phyloP scores from a whole-genome alignment of 2,329 filamentous ascomycete genomes.

The Claviceps monticola region DNA sequence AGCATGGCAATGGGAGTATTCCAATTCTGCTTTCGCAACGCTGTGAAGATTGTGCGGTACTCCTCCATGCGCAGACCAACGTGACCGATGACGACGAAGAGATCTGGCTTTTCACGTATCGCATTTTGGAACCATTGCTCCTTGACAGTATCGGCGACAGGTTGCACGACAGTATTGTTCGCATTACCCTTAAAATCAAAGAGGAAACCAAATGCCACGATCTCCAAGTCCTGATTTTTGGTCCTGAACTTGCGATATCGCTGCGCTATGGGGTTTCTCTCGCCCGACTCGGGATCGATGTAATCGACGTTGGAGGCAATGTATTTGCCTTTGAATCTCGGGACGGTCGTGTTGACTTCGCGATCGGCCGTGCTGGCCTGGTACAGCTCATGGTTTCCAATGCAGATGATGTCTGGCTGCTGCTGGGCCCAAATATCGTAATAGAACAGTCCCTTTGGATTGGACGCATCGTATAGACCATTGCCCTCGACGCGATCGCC shows the following conservation, averaged over 20 bases:
- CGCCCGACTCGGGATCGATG: constrained; percentile 54
- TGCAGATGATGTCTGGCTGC: constrained; percentile 68
- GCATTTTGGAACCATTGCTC: constrained; percentile 82
- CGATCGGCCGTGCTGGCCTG: constrained; percentile 60
- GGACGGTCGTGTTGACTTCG: constrained; percentile 69
- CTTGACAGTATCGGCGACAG: constrained; percentile 65
- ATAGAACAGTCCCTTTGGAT: constrained; percentile 76
- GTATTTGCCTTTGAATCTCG: constrained; percentile 68
- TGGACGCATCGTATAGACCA: constrained; percentile 81
- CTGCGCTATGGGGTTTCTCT: constrained; percentile 61
- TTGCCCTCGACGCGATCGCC: constrained; percentile 91
- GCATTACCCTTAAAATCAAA: constrained; percentile 87
- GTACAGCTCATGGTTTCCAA: constrained; percentile 94
- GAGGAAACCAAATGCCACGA: constrained; percentile 85
- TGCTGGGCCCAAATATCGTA: constrained; percentile 80
- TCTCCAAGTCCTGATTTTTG: constrained; percentile 69
- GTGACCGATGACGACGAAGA: constrained; percentile 80
- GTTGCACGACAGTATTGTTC: constrained; percentile 77
- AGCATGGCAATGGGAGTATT: constrained; percentile 83
- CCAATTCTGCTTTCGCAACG: constrained; percentile 63
- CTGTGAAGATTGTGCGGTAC: constrained; percentile 62
- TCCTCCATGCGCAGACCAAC: constrained; percentile 71
- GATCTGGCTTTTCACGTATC: constrained; percentile 69
- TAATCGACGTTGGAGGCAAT: constrained; percentile 91
- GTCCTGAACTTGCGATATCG: constrained; percentile 84